Evolutionary conservation across 306 rosid genomes (phyloP).

Genomic region (Canavalia gladiata): DNA sequence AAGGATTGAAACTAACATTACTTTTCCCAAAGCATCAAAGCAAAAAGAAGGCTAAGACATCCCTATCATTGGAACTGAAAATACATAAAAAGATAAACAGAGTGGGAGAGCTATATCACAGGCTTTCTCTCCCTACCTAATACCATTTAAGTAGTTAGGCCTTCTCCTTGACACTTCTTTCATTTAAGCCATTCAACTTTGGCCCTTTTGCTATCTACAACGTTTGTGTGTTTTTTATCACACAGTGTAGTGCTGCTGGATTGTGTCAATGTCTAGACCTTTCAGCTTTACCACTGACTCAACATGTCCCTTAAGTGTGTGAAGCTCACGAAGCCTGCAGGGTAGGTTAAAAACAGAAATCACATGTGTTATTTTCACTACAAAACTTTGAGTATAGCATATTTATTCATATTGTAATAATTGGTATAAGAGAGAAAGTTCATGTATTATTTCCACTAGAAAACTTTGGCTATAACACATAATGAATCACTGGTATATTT

Average conservation of each 20-base stretch:
- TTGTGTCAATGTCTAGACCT: conserved; percentile 91
- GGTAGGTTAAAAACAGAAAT: neutral
- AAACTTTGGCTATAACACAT: too few species aligned
- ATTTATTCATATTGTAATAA: neutral
- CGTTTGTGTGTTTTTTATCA: conserved; percentile 49
- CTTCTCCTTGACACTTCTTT: conserved; percentile 46
- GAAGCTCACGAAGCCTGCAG: conserved; percentile 94
- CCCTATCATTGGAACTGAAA: conserved; percentile 44
- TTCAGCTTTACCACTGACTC: conserved; percentile 99
- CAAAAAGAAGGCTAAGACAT: conserved; percentile 50
- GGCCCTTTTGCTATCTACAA: conserved; percentile 46
- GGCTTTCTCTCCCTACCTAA: conserved; percentile 55
- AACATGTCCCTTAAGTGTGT: conserved; percentile 96
- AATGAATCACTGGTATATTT: too few species aligned
- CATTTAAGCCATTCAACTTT: conserved; percentile 38
- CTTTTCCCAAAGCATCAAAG: conserved; percentile 48
- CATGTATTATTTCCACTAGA: too few species aligned
- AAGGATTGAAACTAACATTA: conserved; percentile 44
- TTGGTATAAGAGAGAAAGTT: too few species aligned
- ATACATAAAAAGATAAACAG: conserved; percentile 50
- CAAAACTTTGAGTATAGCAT: neutral
- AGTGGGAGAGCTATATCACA: conserved; percentile 58
- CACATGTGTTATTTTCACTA: neutral
- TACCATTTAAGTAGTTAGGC: conserved; percentile 54
- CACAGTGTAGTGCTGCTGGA: conserved; percentile 97